A percentile compares a stretch with the other conserved stretches of the same genome.
Evolutionary conservation across 257 asterid species (phyloP).

Genomic region (Ilex asprella): DNA sequence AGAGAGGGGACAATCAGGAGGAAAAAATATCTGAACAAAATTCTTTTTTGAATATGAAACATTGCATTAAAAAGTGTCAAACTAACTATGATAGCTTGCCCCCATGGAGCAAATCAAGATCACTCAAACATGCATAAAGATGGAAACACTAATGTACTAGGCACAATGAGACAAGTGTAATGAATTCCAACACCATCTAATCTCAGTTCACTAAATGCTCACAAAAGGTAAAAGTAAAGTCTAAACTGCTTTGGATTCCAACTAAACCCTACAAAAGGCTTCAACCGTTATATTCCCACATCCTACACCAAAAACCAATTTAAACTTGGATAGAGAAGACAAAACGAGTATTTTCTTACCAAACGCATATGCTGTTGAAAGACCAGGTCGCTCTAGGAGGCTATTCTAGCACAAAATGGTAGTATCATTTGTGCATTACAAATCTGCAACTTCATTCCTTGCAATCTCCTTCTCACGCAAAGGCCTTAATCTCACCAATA

Average conservation of each 20-base stretch:
- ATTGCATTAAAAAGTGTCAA: no score
- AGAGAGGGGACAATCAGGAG: no score
- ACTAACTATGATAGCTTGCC: neutral
- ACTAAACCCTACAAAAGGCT: no score
- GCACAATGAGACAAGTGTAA: no score
- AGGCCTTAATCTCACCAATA: conserved; percentile 94
- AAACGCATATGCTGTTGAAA: conserved; percentile 81
- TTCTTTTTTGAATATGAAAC: no score
- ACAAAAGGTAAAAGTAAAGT: no score
- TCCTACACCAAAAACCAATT: neutral
- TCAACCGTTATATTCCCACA: neutral
- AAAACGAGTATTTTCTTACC: conserved; percentile 68
- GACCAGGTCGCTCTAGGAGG: conserved; percentile 95
- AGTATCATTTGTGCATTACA: conserved; percentile 96
- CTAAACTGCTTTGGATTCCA: no score
- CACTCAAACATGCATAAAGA: neutral
- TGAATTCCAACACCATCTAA: no score
- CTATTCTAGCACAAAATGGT: conserved; percentile 92
- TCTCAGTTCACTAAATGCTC: no score
- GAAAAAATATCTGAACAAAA: no score
- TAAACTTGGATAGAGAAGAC: conserved; percentile 9
- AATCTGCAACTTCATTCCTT: conserved; percentile 78
- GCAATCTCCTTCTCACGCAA: conserved; percentile 83
- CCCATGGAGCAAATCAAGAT: neutral
- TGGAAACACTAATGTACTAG: neutral